phyloP scores from a whole-genome alignment of 2,329 filamentous ascomycete species.

The Talaromyces sp. region DNA sequence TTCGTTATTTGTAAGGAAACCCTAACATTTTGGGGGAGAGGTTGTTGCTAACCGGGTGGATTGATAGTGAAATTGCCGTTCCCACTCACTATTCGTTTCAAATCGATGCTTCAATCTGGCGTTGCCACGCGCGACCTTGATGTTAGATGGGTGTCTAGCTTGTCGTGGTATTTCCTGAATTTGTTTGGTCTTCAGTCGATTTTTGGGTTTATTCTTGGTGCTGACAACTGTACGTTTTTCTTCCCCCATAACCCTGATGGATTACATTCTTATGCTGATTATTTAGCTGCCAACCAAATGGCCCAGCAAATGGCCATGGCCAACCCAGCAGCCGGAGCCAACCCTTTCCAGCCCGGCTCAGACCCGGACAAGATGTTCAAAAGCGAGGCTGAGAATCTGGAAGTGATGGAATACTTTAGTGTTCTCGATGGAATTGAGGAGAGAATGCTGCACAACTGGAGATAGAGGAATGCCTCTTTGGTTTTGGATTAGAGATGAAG shows the following conservation, averaged over 20 bases:
- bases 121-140: constrained; percentile 95
- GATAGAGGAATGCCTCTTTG: neutral
- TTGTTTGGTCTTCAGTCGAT: constrained; percentile 95
- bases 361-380: constrained; percentile 95
- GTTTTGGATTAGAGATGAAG: neutral
- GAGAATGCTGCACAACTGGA: constrained; percentile 60
- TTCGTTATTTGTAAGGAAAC: constrained; percentile 82
- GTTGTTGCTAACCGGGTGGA: neutral
- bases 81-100: constrained; percentile 96
- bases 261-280: neutral
- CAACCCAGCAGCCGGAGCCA: constrained; percentile 58
- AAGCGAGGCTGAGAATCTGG: constrained; percentile 89
- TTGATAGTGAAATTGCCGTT: constrained; percentile 85
- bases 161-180: constrained; percentile 98
- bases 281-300: constrained; percentile 82
- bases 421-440: constrained; percentile 85
- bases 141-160: constrained; percentile 95
- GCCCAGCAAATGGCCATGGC: constrained; percentile 75
- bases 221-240: constrained; percentile 79
- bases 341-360: constrained; percentile 86
- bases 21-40: neutral
- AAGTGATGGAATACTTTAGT: constrained; percentile 89
- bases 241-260: neutral
- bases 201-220: constrained; percentile 93
- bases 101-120: constrained; percentile 97